Evolutionary conservation across 1,139 yeast genomes (phyloP).

Genomic region (Candida mesenterica): DNA sequence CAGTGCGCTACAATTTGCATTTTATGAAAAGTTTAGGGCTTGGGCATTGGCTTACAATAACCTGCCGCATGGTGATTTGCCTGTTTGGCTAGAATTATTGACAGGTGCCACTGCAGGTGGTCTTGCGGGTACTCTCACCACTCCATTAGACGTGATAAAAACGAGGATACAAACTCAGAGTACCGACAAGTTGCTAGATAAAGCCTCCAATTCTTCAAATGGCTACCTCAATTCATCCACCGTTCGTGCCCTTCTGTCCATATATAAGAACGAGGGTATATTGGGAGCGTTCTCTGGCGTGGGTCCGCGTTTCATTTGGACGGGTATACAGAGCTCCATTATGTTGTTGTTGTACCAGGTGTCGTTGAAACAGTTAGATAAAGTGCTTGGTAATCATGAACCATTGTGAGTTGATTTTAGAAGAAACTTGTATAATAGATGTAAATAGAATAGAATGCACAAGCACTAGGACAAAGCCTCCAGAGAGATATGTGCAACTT

Average conservation of each 20-base stretch:
- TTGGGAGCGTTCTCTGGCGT: slow-evolving; percentile 88
- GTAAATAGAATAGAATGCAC: slow-evolving; percentile 2
- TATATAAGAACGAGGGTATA: slow-evolving; percentile 73
- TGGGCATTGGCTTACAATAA: slow-evolving; percentile 48
- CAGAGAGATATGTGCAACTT: too few species aligned
- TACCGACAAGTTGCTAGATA: not conserved
- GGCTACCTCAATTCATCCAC: slow-evolving; percentile 51
- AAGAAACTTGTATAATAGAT: not conserved
- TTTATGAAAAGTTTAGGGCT: slow-evolving; percentile 80
- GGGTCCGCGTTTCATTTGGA: slow-evolving; percentile 96
- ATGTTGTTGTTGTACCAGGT: slow-evolving; percentile 87
- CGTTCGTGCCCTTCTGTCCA: slow-evolving; percentile 57
- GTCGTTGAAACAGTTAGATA: slow-evolving; percentile 42
- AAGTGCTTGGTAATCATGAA: slow-evolving; percentile 1
- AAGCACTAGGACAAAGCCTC: too few species aligned
- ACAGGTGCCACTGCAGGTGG: slow-evolving; percentile 99
- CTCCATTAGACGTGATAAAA: slow-evolving; percentile 89
- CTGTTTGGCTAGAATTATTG: slow-evolving; percentile 60
- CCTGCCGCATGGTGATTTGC: slow-evolving; percentile 41
- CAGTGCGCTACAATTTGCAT: slow-evolving; percentile 93
- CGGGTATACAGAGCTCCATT: slow-evolving; percentile 90
- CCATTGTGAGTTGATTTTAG: not conserved
- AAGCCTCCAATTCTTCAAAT: not conserved
- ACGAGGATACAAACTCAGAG: slow-evolving; percentile 78
- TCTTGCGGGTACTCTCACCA: slow-evolving; percentile 78